Percentiles rank a stretch among this genome's conserved stretches.
These are phyloP conservation scores for Pogostemon cablin DNA, from an alignment of 257 asterid species.

Conservation along the genomic window DNA sequence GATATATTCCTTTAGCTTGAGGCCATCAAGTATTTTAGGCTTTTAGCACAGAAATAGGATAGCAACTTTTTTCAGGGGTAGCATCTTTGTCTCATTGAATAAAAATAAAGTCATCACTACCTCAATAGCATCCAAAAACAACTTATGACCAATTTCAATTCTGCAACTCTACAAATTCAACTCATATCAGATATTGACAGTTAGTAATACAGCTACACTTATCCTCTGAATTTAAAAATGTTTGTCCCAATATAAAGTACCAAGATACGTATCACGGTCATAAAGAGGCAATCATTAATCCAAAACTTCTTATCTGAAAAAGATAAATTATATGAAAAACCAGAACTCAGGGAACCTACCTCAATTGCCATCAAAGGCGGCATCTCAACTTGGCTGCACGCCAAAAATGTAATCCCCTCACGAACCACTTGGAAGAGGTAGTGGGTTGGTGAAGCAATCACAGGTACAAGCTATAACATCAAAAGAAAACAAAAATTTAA, in stretches of 20 bases:
- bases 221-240: not conserved
- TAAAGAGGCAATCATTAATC: not conserved
- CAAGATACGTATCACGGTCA: slow-evolving; percentile 14
- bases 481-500: slow-evolving; percentile 23
- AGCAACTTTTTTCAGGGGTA: no score
- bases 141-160: no score
- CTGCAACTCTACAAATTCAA: no score
- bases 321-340: not conserved
- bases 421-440: slow-evolving; percentile 96
- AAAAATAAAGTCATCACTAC: no score
- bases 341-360: slow-evolving; percentile 47
- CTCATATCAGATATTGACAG: not conserved
- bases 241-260: not conserved
- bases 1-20: no score
- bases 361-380: slow-evolving; percentile 98
- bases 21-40: no score
- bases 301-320: slow-evolving; percentile 20
- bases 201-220: not conserved
- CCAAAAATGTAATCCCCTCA: slow-evolving; percentile 91
- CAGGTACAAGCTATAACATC: slow-evolving; percentile 66
- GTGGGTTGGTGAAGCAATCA: slow-evolving; percentile 97
- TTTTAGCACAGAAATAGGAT: no score
- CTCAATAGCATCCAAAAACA: no score
- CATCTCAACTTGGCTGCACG: slow-evolving; percentile 98
- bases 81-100: no score